Conservation (phyloP, 805 yeast species). For the Wickerhamiella bombiphila region DNA sequence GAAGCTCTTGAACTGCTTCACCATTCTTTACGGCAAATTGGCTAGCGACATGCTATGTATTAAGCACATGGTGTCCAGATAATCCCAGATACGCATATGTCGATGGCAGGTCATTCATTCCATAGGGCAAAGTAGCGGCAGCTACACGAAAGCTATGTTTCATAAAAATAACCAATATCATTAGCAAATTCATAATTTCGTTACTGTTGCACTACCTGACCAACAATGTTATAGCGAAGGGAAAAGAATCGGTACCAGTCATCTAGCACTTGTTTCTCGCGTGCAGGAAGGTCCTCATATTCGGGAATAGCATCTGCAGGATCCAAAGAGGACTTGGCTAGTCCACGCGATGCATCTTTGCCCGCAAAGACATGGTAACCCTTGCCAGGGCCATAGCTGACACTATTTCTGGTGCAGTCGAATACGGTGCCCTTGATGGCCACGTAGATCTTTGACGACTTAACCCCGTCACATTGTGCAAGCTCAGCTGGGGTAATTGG, state of each 20-base stretch:
- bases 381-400: constrained; percentile 64
- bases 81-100: no score
- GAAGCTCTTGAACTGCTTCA: constrained; percentile 11
- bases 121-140: no score
- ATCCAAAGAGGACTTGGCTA: constrained; percentile 54
- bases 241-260: constrained; percentile 62
- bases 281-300: constrained; percentile 34
- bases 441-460: constrained; percentile 40
- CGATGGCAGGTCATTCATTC: no score
- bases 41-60: no score
- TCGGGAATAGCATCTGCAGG: constrained; percentile 34
- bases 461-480: constrained; percentile 30
- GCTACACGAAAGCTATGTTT: neutral
- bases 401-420: constrained; percentile 54
- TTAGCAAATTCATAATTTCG: no score
- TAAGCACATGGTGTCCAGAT: no score
- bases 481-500: constrained; percentile 32
- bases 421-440: constrained; percentile 65
- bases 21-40: no score
- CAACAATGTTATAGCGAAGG: constrained; percentile 37
- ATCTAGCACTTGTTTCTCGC: constrained; percentile 45
- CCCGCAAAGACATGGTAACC: constrained; percentile 63
- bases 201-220: constrained; percentile 15
- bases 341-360: constrained; percentile 60
- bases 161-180: neutral